Percentiles rank a stretch among this genome's conserved stretches.
These are phyloP conservation scores for Myxozyma neotropica DNA, from an alignment of 805 yeast genomes.

Conservation along the genomic window DNA sequence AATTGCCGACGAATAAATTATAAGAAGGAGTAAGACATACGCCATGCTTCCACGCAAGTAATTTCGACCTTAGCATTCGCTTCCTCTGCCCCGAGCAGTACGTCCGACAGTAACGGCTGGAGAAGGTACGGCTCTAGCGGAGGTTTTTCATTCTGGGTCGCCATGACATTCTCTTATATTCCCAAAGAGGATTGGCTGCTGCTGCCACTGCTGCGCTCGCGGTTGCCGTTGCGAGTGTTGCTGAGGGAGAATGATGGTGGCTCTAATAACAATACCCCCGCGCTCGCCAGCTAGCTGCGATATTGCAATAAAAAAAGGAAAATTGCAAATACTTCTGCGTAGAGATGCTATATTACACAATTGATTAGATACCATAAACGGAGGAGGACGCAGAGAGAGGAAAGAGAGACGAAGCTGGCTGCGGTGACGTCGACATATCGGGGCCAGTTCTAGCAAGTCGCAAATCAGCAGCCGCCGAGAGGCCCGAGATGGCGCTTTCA, in stretches of 20 bases:
- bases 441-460: not conserved
- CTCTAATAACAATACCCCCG: too few species aligned
- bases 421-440: not conserved
- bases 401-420: too few species aligned
- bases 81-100: conserved; percentile 25
- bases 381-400: too few species aligned
- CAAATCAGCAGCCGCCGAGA: not conserved
- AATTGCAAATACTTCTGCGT: too few species aligned
- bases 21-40: conserved; percentile 17
- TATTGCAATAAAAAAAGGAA: too few species aligned
- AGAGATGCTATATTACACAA: too few species aligned
- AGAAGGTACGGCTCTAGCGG: conserved; percentile 30
- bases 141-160: conserved; percentile 17
- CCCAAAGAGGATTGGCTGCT: not conserved
- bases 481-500: not conserved
- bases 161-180: conserved; percentile 25
- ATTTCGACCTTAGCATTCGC: conserved; percentile 24
- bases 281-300: too few species aligned
- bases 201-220: not conserved
- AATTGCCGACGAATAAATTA: not conserved
- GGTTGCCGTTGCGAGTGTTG: too few species aligned
- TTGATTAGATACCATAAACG: too few species aligned
- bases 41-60: conserved; percentile 41
- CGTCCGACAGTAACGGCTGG: conserved; percentile 31
- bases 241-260: too few species aligned